These are phyloP conservation scores for Fomitopsis schrenkii DNA, from an alignment of 1,284 basidiomycete genomes.

Conservation along the genomic window DNA sequence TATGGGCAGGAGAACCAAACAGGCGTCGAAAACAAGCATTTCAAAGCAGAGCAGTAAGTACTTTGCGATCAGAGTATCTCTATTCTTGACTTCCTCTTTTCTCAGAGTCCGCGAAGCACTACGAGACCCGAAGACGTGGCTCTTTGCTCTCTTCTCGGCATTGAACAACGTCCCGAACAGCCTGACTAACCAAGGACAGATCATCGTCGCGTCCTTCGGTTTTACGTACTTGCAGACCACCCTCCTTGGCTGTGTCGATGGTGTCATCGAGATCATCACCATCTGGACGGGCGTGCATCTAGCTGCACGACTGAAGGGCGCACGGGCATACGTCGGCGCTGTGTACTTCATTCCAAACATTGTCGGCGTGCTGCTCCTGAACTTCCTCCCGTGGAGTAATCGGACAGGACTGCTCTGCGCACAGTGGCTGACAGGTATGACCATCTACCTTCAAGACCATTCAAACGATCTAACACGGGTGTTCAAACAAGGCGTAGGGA, in stretches of 20 bases:
- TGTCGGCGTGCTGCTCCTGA: conserved; percentile 53
- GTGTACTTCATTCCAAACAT: conserved; percentile 58
- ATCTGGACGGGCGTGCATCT: conserved; percentile 57
- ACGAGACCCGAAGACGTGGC: conserved; percentile 63
- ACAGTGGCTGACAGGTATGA: conserved; percentile 58
- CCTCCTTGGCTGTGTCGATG: conserved; percentile 62
- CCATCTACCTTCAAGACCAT: background rate
- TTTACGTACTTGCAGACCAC: conserved; percentile 62
- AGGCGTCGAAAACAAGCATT: conserved; percentile 36
- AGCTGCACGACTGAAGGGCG: conserved; percentile 46
- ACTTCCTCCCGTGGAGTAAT: conserved; percentile 55
- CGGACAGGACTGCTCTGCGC: conserved; percentile 56
- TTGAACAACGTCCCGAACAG: conserved; percentile 64
- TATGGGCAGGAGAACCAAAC: conserved; percentile 31
- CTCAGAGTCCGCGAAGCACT: conserved; percentile 43
- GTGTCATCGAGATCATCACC: conserved; percentile 58
- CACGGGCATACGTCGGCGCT: conserved; percentile 54
- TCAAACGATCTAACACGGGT: background rate
- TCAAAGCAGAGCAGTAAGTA: conserved; percentile 40
- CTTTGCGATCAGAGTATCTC: too few species aligned
- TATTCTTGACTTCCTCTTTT: background rate
- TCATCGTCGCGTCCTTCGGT: conserved; percentile 64
- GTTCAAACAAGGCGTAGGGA: conserved; percentile 45
- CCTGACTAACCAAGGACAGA: conserved; percentile 60
- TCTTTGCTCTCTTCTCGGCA: conserved; percentile 59